Percentiles rank a stretch among this genome's conserved stretches.
phyloP scores from a whole-genome alignment of 352 stramenopile species.

The Phytopythium oedochilum region DNA sequence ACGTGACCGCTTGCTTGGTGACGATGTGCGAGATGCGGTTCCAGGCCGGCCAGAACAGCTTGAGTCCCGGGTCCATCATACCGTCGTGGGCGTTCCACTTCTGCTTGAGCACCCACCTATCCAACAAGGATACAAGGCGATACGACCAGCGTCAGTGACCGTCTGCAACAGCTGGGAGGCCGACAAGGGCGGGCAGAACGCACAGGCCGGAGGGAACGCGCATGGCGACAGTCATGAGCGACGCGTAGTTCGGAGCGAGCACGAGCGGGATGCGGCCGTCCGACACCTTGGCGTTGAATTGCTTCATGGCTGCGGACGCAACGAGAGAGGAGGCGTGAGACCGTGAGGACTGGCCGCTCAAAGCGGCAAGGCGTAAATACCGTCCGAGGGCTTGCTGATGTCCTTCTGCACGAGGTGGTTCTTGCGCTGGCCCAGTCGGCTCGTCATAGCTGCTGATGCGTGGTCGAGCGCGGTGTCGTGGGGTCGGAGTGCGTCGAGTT shows the following conservation, averaged over 20 bases:
- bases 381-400: slow-evolving; percentile 48
- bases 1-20: slow-evolving; percentile 82
- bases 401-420: slow-evolving; percentile 52
- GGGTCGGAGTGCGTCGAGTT: no score
- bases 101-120: slow-evolving; percentile 75
- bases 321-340: no score
- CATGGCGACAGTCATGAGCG: slow-evolving; percentile 47
- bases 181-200: no score
- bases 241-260: slow-evolving; percentile 48
- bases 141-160: no score
- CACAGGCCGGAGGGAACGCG: slow-evolving; percentile 59
- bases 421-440: background rate
- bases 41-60: slow-evolving; percentile 74
- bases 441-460: no score
- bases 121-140: no score
- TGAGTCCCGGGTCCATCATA: slow-evolving; percentile 76
- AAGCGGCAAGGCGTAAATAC: no score
- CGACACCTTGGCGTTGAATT: slow-evolving; percentile 54
- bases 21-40: slow-evolving; percentile 85
- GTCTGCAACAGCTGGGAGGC: no score
- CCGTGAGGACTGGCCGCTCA: no score
- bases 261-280: slow-evolving; percentile 64
- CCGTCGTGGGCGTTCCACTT: slow-evolving; percentile 79
- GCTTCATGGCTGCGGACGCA: slow-evolving; percentile 31
- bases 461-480: no score